Evolutionary conservation across 768 basidiomycete species (phyloP), one percentile per base, ranked within the genome.

Genomic region (Mycena haematopus): DNA sequence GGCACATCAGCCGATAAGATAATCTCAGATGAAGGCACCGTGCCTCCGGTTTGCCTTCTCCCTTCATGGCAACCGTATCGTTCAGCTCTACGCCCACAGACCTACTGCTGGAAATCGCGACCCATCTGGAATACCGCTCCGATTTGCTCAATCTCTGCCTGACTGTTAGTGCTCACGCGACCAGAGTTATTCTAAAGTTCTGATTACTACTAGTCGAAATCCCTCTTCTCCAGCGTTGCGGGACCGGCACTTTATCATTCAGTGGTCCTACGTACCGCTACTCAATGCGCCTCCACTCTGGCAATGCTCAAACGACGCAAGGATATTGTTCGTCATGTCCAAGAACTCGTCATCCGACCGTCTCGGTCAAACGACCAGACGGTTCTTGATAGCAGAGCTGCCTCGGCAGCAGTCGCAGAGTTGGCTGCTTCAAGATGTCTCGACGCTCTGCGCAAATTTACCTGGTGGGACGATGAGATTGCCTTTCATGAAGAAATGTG

Each of bases 401-500:
- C 84, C 7, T 87, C 87, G n/a, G 72, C 76, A 19, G 81, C 86
- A 3, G 79, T 91, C 29, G 74, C 81, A 22, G 69, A 77, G 22
- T 76, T 83, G 10, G 88, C 86, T 9, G 74, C 75, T 7, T 77
- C 82, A 42, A 75, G 68, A 68, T 72, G 75, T 50, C 74, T 92
- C 45, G 91, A 92, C 50, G 88, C 87, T 21, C 80, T 93, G 42
- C 75, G 79, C 29, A 84, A 78, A 14, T 92, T 92, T 68, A 75
- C 83, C 36, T 93, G 91, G 91, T 87, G 87, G 63, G 88, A 84
- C 4, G 88, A 89, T 14, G 88, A 90, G 70, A 77, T 86, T 35
- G 84, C 87, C 17, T 82, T 80, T 35, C 76, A 84, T 63, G 91
- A 92, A 62, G 86, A 88, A 64, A 89, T 93, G 87, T 93, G 91